These are phyloP conservation scores for Colletotrichum lini DNA, from an alignment of 2,329 filamentous ascomycete species.

Conservation along the genomic window DNA sequence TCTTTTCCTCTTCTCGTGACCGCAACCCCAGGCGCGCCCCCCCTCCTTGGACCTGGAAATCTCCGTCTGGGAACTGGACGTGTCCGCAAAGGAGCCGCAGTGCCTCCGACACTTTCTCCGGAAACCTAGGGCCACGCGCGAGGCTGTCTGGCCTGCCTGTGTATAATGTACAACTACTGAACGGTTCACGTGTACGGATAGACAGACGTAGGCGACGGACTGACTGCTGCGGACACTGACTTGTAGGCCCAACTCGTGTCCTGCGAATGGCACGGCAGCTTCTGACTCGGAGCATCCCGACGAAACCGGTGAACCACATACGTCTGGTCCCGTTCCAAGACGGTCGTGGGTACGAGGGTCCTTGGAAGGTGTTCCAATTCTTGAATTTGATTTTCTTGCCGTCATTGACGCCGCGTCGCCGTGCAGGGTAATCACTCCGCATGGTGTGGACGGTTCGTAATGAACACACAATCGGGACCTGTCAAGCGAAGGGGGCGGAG, in stretches of 20 bases:
- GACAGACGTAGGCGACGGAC: too few relatives aligned
- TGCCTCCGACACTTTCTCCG: conserved; percentile 37
- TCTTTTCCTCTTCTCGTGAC: conserved; percentile 6
- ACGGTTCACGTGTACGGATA: too few relatives aligned
- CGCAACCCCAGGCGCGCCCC: conserved; percentile 22
- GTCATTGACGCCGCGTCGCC: conserved; percentile 18
- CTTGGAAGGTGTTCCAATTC: conserved; percentile 13
- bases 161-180: background rate
- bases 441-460: background rate
- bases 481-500: background rate
- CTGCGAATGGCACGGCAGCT: too few relatives aligned
- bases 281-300: conserved; percentile 15
- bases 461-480: conserved; percentile 4
- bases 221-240: too few relatives aligned
- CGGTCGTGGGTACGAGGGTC: conserved; percentile 1
- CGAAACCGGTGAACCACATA: background rate
- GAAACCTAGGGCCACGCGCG: conserved; percentile 1
- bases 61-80: conserved; percentile 6
- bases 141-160: background rate
- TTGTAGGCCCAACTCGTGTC: background rate
- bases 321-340: conserved; percentile 1
- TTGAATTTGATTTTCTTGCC: conserved; percentile 24
- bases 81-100: conserved; percentile 35
- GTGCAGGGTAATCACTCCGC: conserved; percentile 12
- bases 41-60: conserved; percentile 8